Evolutionary conservation across 495 filamentous ascomycete genomes (phyloP), one percentile per base, ranked within the genome.

Genomic region (Hypoxylon perforatum): DNA sequence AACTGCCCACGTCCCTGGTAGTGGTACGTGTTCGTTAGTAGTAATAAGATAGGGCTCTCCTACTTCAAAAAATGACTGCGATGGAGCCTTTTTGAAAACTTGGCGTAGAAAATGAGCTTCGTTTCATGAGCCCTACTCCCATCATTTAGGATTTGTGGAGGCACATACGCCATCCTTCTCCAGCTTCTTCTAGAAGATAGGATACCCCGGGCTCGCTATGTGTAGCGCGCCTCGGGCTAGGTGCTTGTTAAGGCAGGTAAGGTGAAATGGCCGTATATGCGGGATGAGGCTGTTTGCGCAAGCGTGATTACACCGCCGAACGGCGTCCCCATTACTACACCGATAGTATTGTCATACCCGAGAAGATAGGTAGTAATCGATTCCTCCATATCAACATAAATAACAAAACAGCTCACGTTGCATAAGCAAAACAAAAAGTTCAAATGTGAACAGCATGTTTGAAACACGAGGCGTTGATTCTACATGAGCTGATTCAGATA

Each of bases 221-320:
- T 10, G 9, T 10, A 9, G 17, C 19, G 36, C 15, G 35, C 33
- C 44, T 61, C 64, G 64, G 64, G 39, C 17, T 44, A 47, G 12
- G 15, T 57, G 25, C 57, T 67, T 12, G 39, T 52, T 61, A 18
- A 15, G 57, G 64, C 61, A 67, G 64, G 64, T 61, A 44, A 28
- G 30, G 12, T 19, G 42, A n/a, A n/a, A n/a, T n/a, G n/a, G n/a
- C n/a, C n/a, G n/a, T n/a, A n/a, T 3, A 58, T 65, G 55, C 62
- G 17, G 10, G 41, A 18, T 35, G 45, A 46, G 14, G 38, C 28
- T 28, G 19, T 61, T 57, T 36, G 45, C 33, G 28, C 45, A 14
- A 56, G 12, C 21, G 44, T 61, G 56, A 66, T 22, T 41, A n/a
- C 38, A 47, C n/a, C 21, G 7, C 18, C 18, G 39, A 7, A 21